phyloP scores from a whole-genome alignment of 75 land plant species.

The Selaginella moellendorffii region DNA sequence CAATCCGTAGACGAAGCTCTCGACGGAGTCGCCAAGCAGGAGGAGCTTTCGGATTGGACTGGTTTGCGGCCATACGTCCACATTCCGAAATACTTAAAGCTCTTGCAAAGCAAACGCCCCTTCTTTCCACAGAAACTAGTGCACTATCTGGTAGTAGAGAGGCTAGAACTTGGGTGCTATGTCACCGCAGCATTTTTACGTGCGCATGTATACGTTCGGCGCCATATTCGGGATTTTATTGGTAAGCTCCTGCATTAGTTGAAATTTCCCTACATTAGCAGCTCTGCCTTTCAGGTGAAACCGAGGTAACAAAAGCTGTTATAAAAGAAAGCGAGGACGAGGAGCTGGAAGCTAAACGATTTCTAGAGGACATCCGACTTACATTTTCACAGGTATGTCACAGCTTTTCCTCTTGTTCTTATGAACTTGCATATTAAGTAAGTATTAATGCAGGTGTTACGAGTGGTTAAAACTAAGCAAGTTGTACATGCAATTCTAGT shows the following conservation, averaged over 20 bases:
- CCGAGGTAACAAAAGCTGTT: slow-evolving; percentile 51
- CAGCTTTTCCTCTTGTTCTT: too few species aligned
- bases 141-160: slow-evolving; percentile 56
- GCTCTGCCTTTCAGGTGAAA: slow-evolving; percentile 45
- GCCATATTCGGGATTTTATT: slow-evolving; percentile 73
- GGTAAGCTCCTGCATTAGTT: too few species aligned
- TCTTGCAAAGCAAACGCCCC: slow-evolving; percentile 34
- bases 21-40: slow-evolving; percentile 37
- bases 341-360: slow-evolving; percentile 66
- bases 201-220: slow-evolving; percentile 71
- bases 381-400: slow-evolving; percentile 85
- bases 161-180: slow-evolving; percentile 73
- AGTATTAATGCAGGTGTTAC: slow-evolving; percentile 49
- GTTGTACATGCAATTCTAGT: slow-evolving; percentile 66
- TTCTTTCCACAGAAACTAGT: slow-evolving; percentile 47
- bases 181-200: slow-evolving; percentile 89
- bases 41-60: slow-evolving; percentile 65
- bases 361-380: slow-evolving; percentile 81
- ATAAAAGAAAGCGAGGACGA: slow-evolving; percentile 81
- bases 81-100: slow-evolving; percentile 65
- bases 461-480: slow-evolving; percentile 91
- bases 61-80: slow-evolving; percentile 53
- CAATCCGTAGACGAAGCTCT: slow-evolving; percentile 95
- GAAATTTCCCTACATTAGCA: too few species aligned
- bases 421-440: neutral